A percentile compares a stretch with the other conserved stretches of the same genome.
Conservation (phyloP, 768 basidiomycete species). For the Termitomyces sp. region DNA sequence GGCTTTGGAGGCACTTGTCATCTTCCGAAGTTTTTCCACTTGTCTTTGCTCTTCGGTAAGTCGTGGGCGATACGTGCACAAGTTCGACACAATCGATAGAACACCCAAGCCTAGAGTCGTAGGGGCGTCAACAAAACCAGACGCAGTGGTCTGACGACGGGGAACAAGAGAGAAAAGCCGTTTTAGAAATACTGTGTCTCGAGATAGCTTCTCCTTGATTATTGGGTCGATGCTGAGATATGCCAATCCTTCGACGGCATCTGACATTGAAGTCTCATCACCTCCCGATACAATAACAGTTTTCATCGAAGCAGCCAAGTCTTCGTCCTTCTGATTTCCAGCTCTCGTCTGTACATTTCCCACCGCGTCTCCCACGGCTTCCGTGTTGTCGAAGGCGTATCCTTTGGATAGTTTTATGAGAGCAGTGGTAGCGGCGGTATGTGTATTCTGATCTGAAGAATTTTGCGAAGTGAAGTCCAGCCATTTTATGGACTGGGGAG, state of each 20-base stretch:
- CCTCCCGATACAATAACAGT: conserved; percentile 42
- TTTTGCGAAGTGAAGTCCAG: conserved; percentile 55
- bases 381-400: conserved; percentile 39
- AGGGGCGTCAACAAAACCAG: conserved; percentile 25
- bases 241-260: conserved; percentile 83
- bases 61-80: conserved; percentile 66
- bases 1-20: conserved; percentile 51
- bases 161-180: conserved; percentile 56
- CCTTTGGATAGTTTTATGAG: conserved; percentile 76
- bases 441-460: conserved; percentile 40
- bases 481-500: conserved; percentile 60
- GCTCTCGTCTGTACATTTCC: conserved; percentile 10
- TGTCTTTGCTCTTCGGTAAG: conserved; percentile 81
- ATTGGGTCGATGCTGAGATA: conserved; percentile 66
- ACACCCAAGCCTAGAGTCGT: conserved; percentile 73
- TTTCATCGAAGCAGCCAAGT: conserved; percentile 54
- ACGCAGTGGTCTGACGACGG: conserved; percentile 32
- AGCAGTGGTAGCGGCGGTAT: conserved; percentile 66
- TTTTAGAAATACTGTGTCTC: conserved; percentile 49
- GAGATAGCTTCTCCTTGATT: conserved; percentile 61
- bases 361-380: conserved; percentile 15
- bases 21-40: conserved; percentile 70
- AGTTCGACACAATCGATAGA: conserved; percentile 69
- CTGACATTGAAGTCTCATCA: conserved; percentile 41
- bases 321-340: conserved; percentile 30